Evolutionary conservation across 23 red algal species (phyloP).

Genomic region (Gracilaria domingensis): DNA sequence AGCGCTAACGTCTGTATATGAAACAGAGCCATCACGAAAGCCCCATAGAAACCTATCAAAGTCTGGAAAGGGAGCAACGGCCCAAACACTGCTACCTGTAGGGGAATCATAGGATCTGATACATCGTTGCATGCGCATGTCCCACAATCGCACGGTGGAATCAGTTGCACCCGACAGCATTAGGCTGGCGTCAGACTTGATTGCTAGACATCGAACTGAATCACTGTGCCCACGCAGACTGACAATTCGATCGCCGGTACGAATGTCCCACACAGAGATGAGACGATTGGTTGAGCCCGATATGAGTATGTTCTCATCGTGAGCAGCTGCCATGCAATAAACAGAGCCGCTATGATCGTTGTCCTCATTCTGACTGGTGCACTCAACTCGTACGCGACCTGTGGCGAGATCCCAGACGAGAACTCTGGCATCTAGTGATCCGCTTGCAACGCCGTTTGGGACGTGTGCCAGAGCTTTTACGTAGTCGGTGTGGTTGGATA

Average conservation of each 20-base stretch:
- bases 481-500: constrained; percentile 94
- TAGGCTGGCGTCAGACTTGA: constrained; percentile 62
- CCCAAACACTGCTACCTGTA: constrained; percentile 83
- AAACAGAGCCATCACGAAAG: constrained; percentile 91
- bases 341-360: constrained; percentile 65
- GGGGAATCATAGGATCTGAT: constrained; percentile 71
- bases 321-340: constrained; percentile 72
- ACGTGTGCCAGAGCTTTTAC: constrained; percentile 88
- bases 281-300: constrained; percentile 82
- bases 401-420: constrained; percentile 91
- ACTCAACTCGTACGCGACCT: constrained; percentile 67
- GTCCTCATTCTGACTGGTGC: constrained; percentile 48
- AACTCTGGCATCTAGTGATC: constrained; percentile 82
- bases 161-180: constrained; percentile 88
- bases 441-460: constrained; percentile 73
- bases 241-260: constrained; percentile 66
- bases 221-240: constrained; percentile 89
- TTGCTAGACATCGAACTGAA: constrained; percentile 79
- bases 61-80: constrained; percentile 51
- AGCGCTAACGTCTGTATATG: constrained; percentile 78
- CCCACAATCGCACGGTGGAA: constrained; percentile 88
- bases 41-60: constrained; percentile 92
- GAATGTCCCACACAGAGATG: constrained; percentile 87
- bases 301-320: constrained; percentile 70
- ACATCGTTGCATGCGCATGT: constrained; percentile 87